Evolutionary conservation across 441 rosid genomes (phyloP), one percentile per base, ranked within the genome.

Genomic region (Flueggea neowawraea): DNA sequence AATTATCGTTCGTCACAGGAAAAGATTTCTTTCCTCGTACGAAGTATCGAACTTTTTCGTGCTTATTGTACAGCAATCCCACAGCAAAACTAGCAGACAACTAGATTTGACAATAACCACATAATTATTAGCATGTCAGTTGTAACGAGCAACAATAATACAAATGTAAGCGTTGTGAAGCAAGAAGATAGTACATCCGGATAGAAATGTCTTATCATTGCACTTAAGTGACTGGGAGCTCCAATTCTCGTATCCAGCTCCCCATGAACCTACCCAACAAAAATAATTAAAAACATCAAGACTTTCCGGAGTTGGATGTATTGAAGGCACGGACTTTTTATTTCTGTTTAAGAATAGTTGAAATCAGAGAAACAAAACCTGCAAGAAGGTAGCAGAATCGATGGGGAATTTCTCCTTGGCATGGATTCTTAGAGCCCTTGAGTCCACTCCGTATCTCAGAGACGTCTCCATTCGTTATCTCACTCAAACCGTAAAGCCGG

Each of bases 221-320:
- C 91, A 59, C 84, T 71, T 12, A 78, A 71, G 73, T 71, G 78
- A 67, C 62, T 75, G 10, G 96, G 97, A 31, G 73, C 72, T 50
- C 95, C 96, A 50, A 67, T 31, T 74, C 77, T 79, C 6, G 95
- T 87, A 75, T 94, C 99, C n/a, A 91, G 84, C 74, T 86, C 97
- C 56, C 96, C 98, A 74, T 80, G 90, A 70, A 91, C 81, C 99
- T 95, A 77, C 51, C 31, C 54, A 58, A 66, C 61, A 36, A 13
- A 49, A n/a, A 43, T n/a, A 31, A 10, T 32, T 51, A 14, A 15
- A 16, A 17, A 45, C 10, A 31, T 16, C 54, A 10, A 55, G 44
- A 64, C 6, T 16, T 47, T 44, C 44, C 54, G 39, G 48, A 56
- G 16, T 49, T 7, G 28, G 10, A 32, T 14, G 31, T 16, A 54